Conservation (phyloP, 2,329 filamentous ascomycete species). For the Microsporum audouinii region DNA sequence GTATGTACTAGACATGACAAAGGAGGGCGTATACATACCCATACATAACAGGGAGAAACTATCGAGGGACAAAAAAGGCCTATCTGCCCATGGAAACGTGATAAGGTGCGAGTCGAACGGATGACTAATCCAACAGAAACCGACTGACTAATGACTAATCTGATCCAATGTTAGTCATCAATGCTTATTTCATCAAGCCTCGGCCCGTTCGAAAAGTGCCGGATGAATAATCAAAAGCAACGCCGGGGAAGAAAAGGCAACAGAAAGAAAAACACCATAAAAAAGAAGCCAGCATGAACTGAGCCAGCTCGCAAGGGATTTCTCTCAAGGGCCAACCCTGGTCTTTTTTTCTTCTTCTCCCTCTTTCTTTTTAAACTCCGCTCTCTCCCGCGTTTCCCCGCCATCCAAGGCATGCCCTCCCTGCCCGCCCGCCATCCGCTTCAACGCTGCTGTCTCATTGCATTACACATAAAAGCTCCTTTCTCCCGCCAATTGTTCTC, state of each 20-base stretch:
- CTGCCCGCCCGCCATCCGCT: constrained; percentile 1
- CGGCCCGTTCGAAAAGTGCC: neutral
- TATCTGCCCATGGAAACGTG: neutral
- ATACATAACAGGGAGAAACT: too few species aligned
- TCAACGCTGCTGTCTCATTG: neutral
- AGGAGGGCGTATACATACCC: neutral
- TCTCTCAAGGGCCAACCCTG: neutral
- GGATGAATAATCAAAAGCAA: constrained; percentile 1
- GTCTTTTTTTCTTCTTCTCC: neutral
- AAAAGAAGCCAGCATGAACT: neutral
- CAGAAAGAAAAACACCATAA: neutral
- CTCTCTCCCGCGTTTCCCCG: neutral
- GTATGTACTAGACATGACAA: neutral
- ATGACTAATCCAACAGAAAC: too few species aligned
- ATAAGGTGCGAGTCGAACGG: too few species aligned
- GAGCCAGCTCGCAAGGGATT: neutral
- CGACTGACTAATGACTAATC: too few species aligned
- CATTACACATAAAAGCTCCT: neutral
- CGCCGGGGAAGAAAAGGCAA: neutral
- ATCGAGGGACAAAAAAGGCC: neutral
- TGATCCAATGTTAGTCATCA: neutral
- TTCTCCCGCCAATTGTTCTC: neutral
- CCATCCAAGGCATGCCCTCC: constrained; percentile 9
- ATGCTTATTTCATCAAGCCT: neutral
- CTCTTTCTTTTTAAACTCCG: too few species aligned